Percentiles rank a stretch among this genome's conserved stretches.
These are phyloP conservation scores for Cercospora berteroae DNA, from an alignment of 2,329 filamentous ascomycete genomes.

Conservation along the genomic window DNA sequence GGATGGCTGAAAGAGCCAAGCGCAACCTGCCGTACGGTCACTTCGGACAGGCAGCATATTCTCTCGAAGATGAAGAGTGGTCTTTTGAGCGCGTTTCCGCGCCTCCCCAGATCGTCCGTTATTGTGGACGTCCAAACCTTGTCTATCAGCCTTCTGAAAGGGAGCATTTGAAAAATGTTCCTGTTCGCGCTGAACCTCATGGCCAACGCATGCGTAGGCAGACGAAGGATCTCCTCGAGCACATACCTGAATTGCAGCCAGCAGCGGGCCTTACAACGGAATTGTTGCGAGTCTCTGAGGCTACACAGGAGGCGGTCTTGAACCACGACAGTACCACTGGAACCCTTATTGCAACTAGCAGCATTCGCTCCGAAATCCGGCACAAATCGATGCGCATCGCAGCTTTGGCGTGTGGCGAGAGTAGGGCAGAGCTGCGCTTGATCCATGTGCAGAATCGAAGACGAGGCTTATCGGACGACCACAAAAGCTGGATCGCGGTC, in stretches of 20 bases:
- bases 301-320: slow-evolving; percentile 33
- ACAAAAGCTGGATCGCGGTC: slow-evolving; percentile 50
- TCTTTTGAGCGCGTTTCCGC: slow-evolving; percentile 24
- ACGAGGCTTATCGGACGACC: slow-evolving; percentile 55
- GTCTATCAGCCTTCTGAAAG: background rate
- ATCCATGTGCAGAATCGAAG: slow-evolving; percentile 51
- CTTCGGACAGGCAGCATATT: slow-evolving; percentile 52
- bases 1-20: slow-evolving; percentile 56
- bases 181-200: background rate
- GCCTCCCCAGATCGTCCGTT: slow-evolving; percentile 21
- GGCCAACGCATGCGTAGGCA: slow-evolving; percentile 17
- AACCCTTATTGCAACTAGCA: slow-evolving; percentile 56
- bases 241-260: slow-evolving; percentile 29
- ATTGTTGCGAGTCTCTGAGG: slow-evolving; percentile 33
- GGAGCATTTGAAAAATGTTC: background rate
- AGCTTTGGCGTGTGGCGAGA: slow-evolving; percentile 50
- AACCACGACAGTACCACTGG: slow-evolving; percentile 44
- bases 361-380: slow-evolving; percentile 46
- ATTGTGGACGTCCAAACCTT: slow-evolving; percentile 23
- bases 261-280: slow-evolving; percentile 17
- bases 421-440: slow-evolving; percentile 59
- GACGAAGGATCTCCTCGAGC: slow-evolving; percentile 22
- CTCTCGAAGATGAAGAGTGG: slow-evolving; percentile 50
- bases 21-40: slow-evolving; percentile 55
- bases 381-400: slow-evolving; percentile 37